phyloP scores from a whole-genome alignment of 2,329 filamentous ascomycete genomes.

The Emergomyces pasteurianus region DNA sequence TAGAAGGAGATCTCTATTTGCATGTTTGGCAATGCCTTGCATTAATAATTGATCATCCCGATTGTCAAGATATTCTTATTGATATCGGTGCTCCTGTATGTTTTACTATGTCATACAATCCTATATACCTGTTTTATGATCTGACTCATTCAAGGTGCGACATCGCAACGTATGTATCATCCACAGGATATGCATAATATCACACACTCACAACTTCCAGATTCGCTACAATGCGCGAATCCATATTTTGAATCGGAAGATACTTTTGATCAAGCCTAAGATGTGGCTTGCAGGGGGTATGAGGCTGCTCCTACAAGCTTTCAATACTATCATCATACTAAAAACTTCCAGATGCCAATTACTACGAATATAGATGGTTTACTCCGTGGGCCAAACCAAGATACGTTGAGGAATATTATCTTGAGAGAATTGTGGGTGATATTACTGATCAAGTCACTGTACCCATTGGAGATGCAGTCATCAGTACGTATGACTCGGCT shows the following conservation, averaged over 20 bases:
- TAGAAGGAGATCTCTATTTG: constrained; percentile 35
- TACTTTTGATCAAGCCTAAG: constrained; percentile 56
- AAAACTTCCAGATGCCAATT: constrained; percentile 2
- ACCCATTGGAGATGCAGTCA: constrained; percentile 56
- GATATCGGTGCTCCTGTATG: constrained; percentile 4
- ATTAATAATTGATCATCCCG: constrained; percentile 1
- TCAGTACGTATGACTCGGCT: constrained; percentile 44
- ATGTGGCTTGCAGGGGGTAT: constrained; percentile 54
- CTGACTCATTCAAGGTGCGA: constrained; percentile 3
- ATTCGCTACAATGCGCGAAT: constrained; percentile 52
- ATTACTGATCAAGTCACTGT: no score
- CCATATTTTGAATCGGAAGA: constrained; percentile 51
- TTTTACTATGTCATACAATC: background rate
- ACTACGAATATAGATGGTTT: constrained; percentile 46
- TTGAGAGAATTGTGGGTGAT: no score
- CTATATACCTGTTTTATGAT: background rate
- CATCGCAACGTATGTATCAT: constrained; percentile 37
- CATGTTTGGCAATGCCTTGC: constrained; percentile 43
- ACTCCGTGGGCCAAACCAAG: constrained; percentile 47
- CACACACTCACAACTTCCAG: constrained; percentile 42
- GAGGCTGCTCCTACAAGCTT: constrained; percentile 15
- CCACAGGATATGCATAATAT: background rate
- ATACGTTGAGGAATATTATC: constrained; percentile 46
- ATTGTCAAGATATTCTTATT: constrained; percentile 4
- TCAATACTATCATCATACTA: background rate